Conservation (phyloP, 2,329 filamentous ascomycete genomes). For the Epichloe glyceriae region DNA sequence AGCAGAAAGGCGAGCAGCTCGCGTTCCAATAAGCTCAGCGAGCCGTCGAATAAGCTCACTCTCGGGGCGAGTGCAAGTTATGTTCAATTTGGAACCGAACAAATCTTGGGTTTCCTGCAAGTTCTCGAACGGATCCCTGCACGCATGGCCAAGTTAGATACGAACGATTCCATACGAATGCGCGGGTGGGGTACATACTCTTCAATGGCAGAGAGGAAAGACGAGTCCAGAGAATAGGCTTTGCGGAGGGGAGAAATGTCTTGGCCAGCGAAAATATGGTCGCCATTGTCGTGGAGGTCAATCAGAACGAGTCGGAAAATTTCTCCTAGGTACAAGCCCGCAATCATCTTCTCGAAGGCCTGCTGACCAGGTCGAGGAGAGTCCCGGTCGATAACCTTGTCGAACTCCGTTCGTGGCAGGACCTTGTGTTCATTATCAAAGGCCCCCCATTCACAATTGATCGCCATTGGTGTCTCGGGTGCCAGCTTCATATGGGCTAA, state of each 20-base stretch:
- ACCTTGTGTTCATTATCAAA: conserved; percentile 91
- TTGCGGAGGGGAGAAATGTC: conserved; percentile 70
- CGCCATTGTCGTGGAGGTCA: conserved; percentile 69
- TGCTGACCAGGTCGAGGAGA: conserved; percentile 90
- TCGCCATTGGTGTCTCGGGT: conserved; percentile 73
- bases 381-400: conserved; percentile 76
- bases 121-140: conserved; percentile 86
- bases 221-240: conserved; percentile 81
- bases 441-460: conserved; percentile 96
- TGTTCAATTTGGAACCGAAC: conserved; percentile 62
- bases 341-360: conserved; percentile 96
- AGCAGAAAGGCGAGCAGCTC: conserved; percentile 80
- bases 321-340: conserved; percentile 86
- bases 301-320: conserved; percentile 82
- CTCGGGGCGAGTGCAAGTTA: conserved; percentile 62
- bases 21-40: conserved; percentile 87
- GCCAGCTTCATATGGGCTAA: conserved; percentile 83
- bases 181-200: conserved; percentile 41
- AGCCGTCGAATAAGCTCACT: conserved; percentile 80
- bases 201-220: conserved; percentile 86
- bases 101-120: conserved; percentile 76
- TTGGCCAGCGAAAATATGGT: conserved; percentile 71
- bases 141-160: background rate
- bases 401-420: conserved; percentile 74
- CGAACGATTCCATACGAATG: background rate